Evolutionary conservation across 345 rosid genomes (phyloP).

Genomic region (Draba incana): DNA sequence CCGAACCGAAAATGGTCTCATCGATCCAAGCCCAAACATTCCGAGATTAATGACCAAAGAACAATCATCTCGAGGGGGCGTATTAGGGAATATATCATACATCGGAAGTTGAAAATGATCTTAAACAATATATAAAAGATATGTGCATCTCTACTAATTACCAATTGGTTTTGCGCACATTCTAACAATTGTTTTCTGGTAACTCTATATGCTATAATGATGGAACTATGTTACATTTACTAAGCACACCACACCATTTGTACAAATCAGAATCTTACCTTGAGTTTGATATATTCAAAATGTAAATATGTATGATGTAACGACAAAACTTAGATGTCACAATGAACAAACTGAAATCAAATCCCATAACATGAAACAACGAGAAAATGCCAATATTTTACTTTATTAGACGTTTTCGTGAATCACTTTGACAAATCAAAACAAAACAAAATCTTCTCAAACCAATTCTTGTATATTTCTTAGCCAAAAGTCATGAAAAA

Average conservation of each 20-base stretch:
- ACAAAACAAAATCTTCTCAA: background rate
- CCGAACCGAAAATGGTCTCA: no score
- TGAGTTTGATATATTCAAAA: background rate
- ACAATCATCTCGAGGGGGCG: no score
- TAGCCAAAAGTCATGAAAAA: constrained; percentile 1
- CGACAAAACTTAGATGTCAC: constrained; percentile 23
- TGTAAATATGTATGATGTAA: background rate
- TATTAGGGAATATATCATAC: no score
- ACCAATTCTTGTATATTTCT: background rate
- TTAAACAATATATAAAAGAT: no score
- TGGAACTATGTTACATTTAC: no score
- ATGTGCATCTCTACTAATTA: no score
- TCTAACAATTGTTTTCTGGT: no score
- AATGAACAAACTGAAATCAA: background rate
- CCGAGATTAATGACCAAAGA: no score
- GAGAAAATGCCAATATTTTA: constrained; percentile 34
- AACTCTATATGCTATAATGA: background rate
- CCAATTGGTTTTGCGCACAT: no score
- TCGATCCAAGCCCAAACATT: no score
- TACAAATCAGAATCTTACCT: background rate
- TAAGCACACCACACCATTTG: background rate
- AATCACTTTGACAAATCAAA: constrained; percentile 6
- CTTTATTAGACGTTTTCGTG: constrained; percentile 28
- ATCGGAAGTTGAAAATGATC: no score
- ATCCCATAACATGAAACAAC: constrained; percentile 20